Percentiles rank a stretch among this genome's conserved stretches.
phyloP scores from a whole-genome alignment of 306 rosid species.

The Dryas alaskensis region DNA sequence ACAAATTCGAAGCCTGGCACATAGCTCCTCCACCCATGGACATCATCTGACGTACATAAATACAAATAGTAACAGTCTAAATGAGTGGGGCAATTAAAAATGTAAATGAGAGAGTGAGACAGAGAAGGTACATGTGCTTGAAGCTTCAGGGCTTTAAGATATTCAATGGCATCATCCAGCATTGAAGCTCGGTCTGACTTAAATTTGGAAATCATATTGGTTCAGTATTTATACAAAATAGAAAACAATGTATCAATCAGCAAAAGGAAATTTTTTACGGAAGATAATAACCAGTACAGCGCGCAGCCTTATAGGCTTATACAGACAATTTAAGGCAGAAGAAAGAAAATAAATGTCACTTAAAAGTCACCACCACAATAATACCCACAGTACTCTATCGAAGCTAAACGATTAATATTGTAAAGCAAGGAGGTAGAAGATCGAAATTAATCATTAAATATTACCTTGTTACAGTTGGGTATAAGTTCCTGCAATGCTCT shows the following conservation, averaged over 20 bases:
- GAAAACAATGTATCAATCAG: not conserved
- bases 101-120: not conserved
- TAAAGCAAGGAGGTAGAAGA: too few relatives aligned
- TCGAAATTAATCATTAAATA: too few relatives aligned
- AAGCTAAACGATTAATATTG: too few relatives aligned
- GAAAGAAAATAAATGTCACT: not conserved
- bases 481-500: slow-evolving; percentile 16
- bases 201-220: not conserved
- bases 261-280: not conserved
- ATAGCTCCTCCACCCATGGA: not conserved
- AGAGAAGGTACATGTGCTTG: slow-evolving; percentile 13
- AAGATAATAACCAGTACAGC: not conserved
- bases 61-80: not conserved
- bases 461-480: slow-evolving; percentile 31
- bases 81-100: not conserved
- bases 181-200: slow-evolving; percentile 22
- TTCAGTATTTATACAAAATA: not conserved
- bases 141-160: slow-evolving; percentile 22
- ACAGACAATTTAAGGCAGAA: not conserved
- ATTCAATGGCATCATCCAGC: slow-evolving; percentile 23
- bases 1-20: not conserved
- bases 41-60: not conserved
- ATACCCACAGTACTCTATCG: too few relatives aligned
- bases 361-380: not conserved
- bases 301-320: not conserved